Evolutionary conservation across 2,329 filamentous ascomycete species (phyloP).

Genomic region (Talaromyces sp.): DNA sequence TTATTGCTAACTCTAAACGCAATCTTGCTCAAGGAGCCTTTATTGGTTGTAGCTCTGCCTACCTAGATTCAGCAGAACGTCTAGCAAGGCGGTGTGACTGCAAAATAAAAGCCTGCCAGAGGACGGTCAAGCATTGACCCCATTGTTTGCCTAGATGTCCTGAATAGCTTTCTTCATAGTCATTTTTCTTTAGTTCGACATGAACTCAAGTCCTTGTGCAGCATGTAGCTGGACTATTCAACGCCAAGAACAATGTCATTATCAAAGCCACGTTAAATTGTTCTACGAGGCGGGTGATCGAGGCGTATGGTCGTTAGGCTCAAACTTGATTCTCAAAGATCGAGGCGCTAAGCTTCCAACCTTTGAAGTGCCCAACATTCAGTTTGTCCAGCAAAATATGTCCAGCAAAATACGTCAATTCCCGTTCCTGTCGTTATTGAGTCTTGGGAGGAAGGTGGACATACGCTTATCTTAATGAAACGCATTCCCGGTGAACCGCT

Average conservation of each 20-base stretch:
- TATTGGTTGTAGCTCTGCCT: too few species aligned
- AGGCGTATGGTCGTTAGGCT: constrained; percentile 13
- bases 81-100: too few species aligned
- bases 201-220: constrained; percentile 9
- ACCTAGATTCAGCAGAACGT: too few species aligned
- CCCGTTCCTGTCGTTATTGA: constrained; percentile 23
- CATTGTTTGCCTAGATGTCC: too few species aligned
- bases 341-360: constrained; percentile 23
- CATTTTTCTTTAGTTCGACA: too few species aligned
- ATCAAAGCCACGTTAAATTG: constrained; percentile 21
- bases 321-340: constrained; percentile 5
- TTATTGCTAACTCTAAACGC: too few species aligned
- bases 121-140: too few species aligned
- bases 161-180: too few species aligned
- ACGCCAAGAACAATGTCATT: constrained; percentile 18
- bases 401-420: constrained; percentile 23
- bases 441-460: constrained; percentile 21
- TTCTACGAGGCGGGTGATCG: constrained; percentile 27
- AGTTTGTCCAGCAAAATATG: constrained; percentile 23
- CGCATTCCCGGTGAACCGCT: constrained; percentile 22
- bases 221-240: constrained; percentile 23
- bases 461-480: constrained; percentile 17
- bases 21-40: too few species aligned
- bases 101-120: too few species aligned
- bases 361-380: constrained; percentile 21